Evolutionary conservation across 2,329 filamentous ascomycete species (phyloP).

Genomic region (Triangularia setosa): DNA sequence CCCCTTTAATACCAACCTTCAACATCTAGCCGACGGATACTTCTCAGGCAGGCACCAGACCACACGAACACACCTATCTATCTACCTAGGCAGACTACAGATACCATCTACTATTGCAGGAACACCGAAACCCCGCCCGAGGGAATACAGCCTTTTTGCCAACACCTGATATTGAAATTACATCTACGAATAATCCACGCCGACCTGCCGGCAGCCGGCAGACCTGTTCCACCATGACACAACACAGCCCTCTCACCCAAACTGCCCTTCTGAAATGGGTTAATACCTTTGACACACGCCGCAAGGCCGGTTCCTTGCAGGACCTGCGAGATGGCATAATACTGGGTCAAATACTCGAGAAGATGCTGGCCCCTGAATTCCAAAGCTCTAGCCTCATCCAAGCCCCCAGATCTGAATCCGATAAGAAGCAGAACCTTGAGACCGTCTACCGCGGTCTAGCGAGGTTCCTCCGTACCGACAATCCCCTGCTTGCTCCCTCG

Average conservation of each 20-base stretch:
- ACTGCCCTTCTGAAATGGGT: constrained; percentile 56
- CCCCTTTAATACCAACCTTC: background rate
- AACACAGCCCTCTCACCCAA: constrained; percentile 37
- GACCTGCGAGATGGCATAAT: constrained; percentile 51
- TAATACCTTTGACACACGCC: constrained; percentile 40
- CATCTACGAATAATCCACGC: background rate
- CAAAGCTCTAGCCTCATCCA: constrained; percentile 51
- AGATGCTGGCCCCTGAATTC: constrained; percentile 56
- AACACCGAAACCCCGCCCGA: background rate
- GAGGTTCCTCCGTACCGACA: constrained; percentile 60
- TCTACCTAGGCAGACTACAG: background rate
- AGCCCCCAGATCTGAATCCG: constrained; percentile 42
- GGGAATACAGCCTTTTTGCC: background rate
- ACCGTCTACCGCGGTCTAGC: constrained; percentile 82
- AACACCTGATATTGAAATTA: background rate
- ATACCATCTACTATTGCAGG: background rate
- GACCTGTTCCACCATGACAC: constrained; percentile 32
- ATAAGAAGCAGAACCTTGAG: constrained; percentile 88
- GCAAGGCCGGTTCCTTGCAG: constrained; percentile 46
- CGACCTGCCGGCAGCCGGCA: background rate
- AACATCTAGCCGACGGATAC: background rate
- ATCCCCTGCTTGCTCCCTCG: constrained; percentile 48
- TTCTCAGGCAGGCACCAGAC: background rate
- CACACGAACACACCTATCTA: background rate
- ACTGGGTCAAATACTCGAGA: constrained; percentile 50